These are phyloP conservation scores for Tetrahymena malaccensis DNA, from an alignment of 73 alveolate species.

Conservation along the genomic window DNA sequence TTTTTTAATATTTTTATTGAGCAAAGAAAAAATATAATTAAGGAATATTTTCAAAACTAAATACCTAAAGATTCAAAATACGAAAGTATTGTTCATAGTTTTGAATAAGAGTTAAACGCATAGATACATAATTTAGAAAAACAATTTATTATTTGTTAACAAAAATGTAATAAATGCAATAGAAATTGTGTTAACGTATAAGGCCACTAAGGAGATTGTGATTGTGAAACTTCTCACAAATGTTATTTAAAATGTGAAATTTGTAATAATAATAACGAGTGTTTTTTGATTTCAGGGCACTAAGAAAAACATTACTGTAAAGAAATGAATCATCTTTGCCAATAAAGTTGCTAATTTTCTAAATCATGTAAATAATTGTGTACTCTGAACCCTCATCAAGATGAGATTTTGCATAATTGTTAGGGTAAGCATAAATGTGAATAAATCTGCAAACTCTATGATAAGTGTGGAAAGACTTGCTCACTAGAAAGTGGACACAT, in stretches of 20 bases:
- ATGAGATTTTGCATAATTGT: not conserved
- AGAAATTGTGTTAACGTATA: not conserved
- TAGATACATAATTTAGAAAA: not conserved
- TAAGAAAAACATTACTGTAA: not conserved
- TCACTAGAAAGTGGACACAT: not conserved
- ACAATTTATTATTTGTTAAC: not conserved
- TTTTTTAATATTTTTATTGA: no score
- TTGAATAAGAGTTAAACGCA: no score
- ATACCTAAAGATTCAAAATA: not conserved
- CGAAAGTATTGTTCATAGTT: not conserved
- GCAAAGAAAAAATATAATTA: not conserved
- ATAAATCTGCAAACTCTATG: not conserved
- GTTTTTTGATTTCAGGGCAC: not conserved
- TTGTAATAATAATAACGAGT: not conserved
- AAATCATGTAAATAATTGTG: not conserved
- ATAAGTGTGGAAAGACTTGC: not conserved
- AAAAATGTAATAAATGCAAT: not conserved
- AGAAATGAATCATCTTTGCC: not conserved
- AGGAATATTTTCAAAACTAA: no score
- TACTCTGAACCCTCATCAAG: not conserved
- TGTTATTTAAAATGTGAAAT: not conserved
- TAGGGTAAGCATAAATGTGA: not conserved
- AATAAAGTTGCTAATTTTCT: not conserved
- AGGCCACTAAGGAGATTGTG: not conserved
- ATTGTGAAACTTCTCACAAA: not conserved